Evolutionary conservation across 495 filamentous ascomycete genomes (phyloP), one percentile per base, ranked within the genome.

Genomic region (Chaetomium fimeti): DNA sequence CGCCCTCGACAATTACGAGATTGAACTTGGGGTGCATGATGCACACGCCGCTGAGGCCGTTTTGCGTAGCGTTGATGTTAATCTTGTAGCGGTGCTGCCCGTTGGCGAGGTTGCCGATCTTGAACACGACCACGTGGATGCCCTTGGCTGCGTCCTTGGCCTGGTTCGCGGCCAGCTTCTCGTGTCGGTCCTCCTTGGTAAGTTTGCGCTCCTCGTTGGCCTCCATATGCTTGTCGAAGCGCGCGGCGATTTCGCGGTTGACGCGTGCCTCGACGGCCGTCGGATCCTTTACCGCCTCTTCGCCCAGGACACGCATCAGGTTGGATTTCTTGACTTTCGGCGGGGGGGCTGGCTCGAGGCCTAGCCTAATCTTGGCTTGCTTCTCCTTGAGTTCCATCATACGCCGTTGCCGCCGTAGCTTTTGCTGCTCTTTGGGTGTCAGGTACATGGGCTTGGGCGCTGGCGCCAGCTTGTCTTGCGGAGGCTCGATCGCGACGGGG

Each of bases 301-400:
- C 91, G 49, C 94, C 94, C n/a, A 98, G 79, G 4, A 99, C 94
- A 53, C 92, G 88, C 94, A 98, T 97, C 60, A 98, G 81, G 72
- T 98, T 98, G 56, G 86, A 87, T 74, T 93, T 94, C 77, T 96
- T 97, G 68, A 97, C 89, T 74, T 97, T 97, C 12, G 94, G 93
- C 27, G 93, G 88, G 9, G 92, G 90, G 7, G 95, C 90, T 2
- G 91, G 90, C 62, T 91, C 87, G 9, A 98, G 86, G 56, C 94
- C 94, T 5, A 98, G 82, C 45, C 93, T 82, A 62, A 97, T 92
- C 81, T 98, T 97, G 58, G 93, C 92, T 76, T 98, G 94, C 64
- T 92, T 88, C 78, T 98, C 94, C 74, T 98, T 97, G 62, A 95
- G 81, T 47, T 95, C 89, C 42, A 88, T 91, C 84, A 94, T 93